Conservation (phyloP, 2,329 filamentous ascomycete genomes). For the Orbilia brochopaga region DNA sequence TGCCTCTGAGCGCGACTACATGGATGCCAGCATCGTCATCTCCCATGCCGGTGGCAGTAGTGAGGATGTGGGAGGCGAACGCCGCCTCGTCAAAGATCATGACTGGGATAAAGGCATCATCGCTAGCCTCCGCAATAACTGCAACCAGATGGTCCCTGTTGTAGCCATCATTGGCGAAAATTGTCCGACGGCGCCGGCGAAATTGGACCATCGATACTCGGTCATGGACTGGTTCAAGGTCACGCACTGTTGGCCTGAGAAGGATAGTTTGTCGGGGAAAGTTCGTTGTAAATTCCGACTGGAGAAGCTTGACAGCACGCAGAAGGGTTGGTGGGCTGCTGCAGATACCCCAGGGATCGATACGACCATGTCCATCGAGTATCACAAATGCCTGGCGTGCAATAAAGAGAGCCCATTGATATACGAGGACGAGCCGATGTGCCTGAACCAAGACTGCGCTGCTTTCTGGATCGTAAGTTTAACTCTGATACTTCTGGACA, state of each 20-base stretch:
- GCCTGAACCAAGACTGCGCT: slow-evolving; percentile 63
- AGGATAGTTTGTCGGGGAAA: slow-evolving; percentile 57
- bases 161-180: slow-evolving; percentile 64
- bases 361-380: slow-evolving; percentile 55
- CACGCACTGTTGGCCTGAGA: slow-evolving; percentile 72
- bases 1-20: slow-evolving; percentile 64
- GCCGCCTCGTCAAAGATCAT: slow-evolving; percentile 58
- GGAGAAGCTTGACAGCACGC: slow-evolving; percentile 66
- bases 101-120: slow-evolving; percentile 60
- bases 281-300: slow-evolving; percentile 67
- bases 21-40: slow-evolving; percentile 69
- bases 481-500: neutral
- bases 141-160: slow-evolving; percentile 63
- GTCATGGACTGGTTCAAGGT: slow-evolving; percentile 73
- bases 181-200: slow-evolving; percentile 61
- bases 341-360: slow-evolving; percentile 56
- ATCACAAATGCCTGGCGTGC: slow-evolving; percentile 60
- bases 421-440: slow-evolving; percentile 65
- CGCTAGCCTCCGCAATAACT: slow-evolving; percentile 59
- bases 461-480: slow-evolving; percentile 65
- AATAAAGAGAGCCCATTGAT: slow-evolving; percentile 56
- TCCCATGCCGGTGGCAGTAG: slow-evolving; percentile 67
- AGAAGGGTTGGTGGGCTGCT: slow-evolving; percentile 67
- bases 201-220: slow-evolving; percentile 67
- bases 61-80: slow-evolving; percentile 60